These are phyloP conservation scores for Scytalidium lignicola DNA, from an alignment of 2,329 filamentous ascomycete species.

Conservation along the genomic window DNA sequence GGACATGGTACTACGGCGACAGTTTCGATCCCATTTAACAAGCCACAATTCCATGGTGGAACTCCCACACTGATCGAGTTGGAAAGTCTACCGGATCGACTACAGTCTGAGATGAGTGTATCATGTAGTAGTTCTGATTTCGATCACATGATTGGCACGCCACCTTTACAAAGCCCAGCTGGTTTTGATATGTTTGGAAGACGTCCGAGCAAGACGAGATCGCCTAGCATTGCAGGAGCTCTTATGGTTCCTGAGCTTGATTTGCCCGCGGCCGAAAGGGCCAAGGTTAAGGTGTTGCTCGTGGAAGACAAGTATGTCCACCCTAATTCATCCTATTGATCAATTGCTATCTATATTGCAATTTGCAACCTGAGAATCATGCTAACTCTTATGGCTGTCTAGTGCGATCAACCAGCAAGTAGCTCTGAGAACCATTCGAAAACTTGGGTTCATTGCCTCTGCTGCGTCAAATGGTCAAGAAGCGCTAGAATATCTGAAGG, in stretches of 20 bases:
- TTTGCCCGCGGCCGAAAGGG: constrained; percentile 51
- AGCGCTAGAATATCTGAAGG: constrained; percentile 66
- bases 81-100: constrained; percentile 59
- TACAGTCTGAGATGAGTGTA: constrained; percentile 59
- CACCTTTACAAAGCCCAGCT: constrained; percentile 28
- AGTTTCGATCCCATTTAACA: constrained; percentile 74
- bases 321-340: not conserved
- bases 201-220: constrained; percentile 9
- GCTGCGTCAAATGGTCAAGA: constrained; percentile 77
- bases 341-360: too few species aligned
- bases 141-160: constrained; percentile 38
- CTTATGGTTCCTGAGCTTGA: constrained; percentile 38
- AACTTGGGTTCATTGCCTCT: constrained; percentile 65
- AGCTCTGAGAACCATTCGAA: constrained; percentile 68
- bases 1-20: constrained; percentile 68
- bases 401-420: constrained; percentile 69
- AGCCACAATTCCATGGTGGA: constrained; percentile 49
- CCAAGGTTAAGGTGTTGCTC: constrained; percentile 64
- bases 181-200: constrained; percentile 10
- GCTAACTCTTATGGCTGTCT: constrained; percentile 1
- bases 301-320: constrained; percentile 71
- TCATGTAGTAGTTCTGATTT: constrained; percentile 65
- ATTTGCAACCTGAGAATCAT: too few species aligned
- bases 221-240: constrained; percentile 18
- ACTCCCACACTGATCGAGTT: constrained; percentile 53